Conservation (phyloP, 2,329 filamentous ascomycete species). For the Lachnellula cervina region DNA sequence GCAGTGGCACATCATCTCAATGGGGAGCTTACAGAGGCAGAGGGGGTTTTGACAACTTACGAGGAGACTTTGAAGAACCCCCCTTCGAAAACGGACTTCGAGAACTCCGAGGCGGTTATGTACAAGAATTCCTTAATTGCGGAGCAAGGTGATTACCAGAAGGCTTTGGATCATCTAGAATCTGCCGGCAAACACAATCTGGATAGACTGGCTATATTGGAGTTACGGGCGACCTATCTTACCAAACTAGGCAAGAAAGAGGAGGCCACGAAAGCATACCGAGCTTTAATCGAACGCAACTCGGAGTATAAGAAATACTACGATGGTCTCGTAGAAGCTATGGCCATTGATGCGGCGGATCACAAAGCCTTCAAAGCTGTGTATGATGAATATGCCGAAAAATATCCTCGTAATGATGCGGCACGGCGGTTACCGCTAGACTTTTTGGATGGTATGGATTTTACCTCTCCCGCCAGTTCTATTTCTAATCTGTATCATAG, state of each 20-base stretch:
- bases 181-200: slow-evolving; percentile 70
- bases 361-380: slow-evolving; percentile 62
- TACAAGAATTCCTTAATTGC: slow-evolving; percentile 96
- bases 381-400: slow-evolving; percentile 77
- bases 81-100: slow-evolving; percentile 73
- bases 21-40: slow-evolving; percentile 80
- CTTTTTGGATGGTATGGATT: slow-evolving; percentile 65
- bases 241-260: slow-evolving; percentile 69
- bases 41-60: slow-evolving; percentile 85
- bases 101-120: slow-evolving; percentile 88
- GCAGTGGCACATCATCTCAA: slow-evolving; percentile 88
- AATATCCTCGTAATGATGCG: slow-evolving; percentile 79
- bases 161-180: slow-evolving; percentile 83
- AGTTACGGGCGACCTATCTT: slow-evolving; percentile 80
- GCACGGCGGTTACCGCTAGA: slow-evolving; percentile 82
- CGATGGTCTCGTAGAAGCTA: slow-evolving; percentile 64
- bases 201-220: slow-evolving; percentile 80
- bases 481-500: slow-evolving; percentile 36
- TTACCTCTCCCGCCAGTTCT: background rate
- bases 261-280: slow-evolving; percentile 79
- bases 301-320: slow-evolving; percentile 86
- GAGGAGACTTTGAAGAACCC: slow-evolving; percentile 86
- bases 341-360: slow-evolving; percentile 60
- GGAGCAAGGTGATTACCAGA: slow-evolving; percentile 76
- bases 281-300: slow-evolving; percentile 78